A percentile compares a stretch with the other conserved stretches of the same genome.
Conservation (phyloP, 1,284 basidiomycete genomes). For the Moesziomyces parantarcticus region DNA sequence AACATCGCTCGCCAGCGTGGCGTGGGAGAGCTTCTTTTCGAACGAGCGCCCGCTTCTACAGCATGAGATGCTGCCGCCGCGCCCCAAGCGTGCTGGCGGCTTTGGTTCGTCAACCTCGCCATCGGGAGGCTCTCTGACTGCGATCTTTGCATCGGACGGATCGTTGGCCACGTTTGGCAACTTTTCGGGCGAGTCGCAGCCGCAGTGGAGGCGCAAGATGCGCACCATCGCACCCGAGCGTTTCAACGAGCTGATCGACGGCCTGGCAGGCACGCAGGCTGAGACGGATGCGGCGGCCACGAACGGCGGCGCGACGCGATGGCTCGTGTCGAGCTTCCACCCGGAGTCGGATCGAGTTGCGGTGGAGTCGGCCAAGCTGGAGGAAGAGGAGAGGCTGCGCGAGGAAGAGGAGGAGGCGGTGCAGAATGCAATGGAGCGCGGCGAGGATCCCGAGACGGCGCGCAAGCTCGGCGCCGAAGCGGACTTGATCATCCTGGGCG, state of each 20-base stretch:
- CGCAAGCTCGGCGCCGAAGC: constrained; percentile 63
- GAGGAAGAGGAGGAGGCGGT: constrained; percentile 62
- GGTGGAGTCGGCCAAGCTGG: constrained; percentile 45
- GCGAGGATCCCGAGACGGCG: constrained; percentile 60
- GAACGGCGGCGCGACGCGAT: constrained; percentile 19
- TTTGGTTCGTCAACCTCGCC: constrained; percentile 31
- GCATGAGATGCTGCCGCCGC: constrained; percentile 52
- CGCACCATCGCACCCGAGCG: constrained; percentile 42
- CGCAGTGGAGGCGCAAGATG: constrained; percentile 43
- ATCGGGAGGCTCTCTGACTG: constrained; percentile 31
- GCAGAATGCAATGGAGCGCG: constrained; percentile 59
- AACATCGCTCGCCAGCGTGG: constrained; percentile 39
- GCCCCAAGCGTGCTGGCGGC: constrained; percentile 33
- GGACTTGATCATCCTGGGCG: constrained; percentile 65
- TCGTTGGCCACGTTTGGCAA: constrained; percentile 42
- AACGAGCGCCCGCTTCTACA: constrained; percentile 51
- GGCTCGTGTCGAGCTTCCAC: constrained; percentile 43
- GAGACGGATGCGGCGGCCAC: constrained; percentile 6
- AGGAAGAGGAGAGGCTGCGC: constrained; percentile 46
- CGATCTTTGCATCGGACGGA: constrained; percentile 39
- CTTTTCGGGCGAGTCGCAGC: constrained; percentile 29
- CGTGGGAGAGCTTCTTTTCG: constrained; percentile 55
- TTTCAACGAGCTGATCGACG: constrained; percentile 50
- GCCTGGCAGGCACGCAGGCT: constrained; percentile 25
- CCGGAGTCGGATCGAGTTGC: constrained; percentile 46